These are phyloP conservation scores for Phellopilus nigrolimitatus DNA, from an alignment of 1,284 basidiomycete species.

Conservation along the genomic window DNA sequence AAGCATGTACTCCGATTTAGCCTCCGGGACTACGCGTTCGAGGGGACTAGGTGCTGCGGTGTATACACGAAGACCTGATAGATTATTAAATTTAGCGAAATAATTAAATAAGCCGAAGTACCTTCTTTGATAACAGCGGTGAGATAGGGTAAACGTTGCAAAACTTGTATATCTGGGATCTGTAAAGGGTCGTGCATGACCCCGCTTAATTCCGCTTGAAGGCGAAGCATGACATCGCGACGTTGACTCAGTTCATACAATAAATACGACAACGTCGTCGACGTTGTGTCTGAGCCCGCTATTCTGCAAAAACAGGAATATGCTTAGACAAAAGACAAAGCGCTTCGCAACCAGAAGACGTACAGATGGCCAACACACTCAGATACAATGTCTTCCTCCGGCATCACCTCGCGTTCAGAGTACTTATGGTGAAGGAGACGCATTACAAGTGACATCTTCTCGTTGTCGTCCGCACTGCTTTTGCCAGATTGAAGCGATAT, in stretches of 20 bases:
- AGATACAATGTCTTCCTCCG: conserved; percentile 21
- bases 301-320: conserved; percentile 18
- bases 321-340: not conserved
- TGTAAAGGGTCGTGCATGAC: conserved; percentile 22
- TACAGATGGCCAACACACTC: conserved; percentile 22
- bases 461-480: not conserved
- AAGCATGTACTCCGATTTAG: conserved; percentile 14
- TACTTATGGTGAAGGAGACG: conserved; percentile 14
- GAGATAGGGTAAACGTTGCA: conserved; percentile 24
- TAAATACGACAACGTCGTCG: conserved; percentile 23
- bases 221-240: conserved; percentile 22
- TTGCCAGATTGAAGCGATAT: not conserved
- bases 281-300: conserved; percentile 26
- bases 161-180: conserved; percentile 22
- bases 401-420: conserved; percentile 10
- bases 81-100: not conserved
- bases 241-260: conserved; percentile 25
- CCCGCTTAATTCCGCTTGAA: conserved; percentile 24
- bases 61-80: conserved; percentile 25
- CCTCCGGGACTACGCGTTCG: conserved; percentile 22
- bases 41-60: conserved; percentile 25
- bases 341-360: conserved; percentile 4
- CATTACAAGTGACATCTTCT: conserved; percentile 2
- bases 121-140: conserved; percentile 25
- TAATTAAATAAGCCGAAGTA: not conserved